A percentile compares a stretch with the other conserved stretches of the same genome.
phyloP scores from a whole-genome alignment of 192 early-diverging fungal genomes.

The Diversispora eburnea region DNA sequence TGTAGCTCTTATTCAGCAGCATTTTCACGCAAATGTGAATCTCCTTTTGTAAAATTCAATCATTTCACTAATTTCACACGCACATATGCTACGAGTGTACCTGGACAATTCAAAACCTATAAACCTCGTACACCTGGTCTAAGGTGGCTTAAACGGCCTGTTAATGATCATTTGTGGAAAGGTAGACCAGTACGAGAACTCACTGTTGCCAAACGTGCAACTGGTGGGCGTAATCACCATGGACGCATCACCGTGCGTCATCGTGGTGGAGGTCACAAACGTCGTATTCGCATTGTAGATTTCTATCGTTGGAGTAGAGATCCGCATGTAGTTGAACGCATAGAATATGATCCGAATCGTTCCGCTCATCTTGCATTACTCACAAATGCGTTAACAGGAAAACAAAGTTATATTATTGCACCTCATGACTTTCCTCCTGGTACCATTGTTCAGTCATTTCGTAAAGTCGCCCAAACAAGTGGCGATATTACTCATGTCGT shows the following conservation, averaged over 20 bases:
- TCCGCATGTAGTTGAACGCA: conserved; percentile 75
- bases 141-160: conserved; percentile 77
- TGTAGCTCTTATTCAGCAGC: too few species aligned
- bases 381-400: conserved; percentile 69
- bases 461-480: neutral
- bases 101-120: conserved; percentile 83
- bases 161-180: conserved; percentile 84
- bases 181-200: conserved; percentile 77
- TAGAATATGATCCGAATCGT: conserved; percentile 94
- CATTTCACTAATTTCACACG: conserved; percentile 13
- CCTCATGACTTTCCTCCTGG: conserved; percentile 56
- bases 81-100: conserved; percentile 29
- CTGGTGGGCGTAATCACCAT: conserved; percentile 84
- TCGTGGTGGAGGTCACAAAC: conserved; percentile 90
- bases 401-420: conserved; percentile 84
- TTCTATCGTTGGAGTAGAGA: conserved; percentile 75
- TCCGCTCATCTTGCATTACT: conserved; percentile 84
- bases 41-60: too few species aligned
- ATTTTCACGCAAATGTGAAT: too few species aligned
- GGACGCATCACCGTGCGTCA: conserved; percentile 89
- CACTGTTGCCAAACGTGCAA: conserved; percentile 76
- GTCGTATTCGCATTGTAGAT: conserved; percentile 82
- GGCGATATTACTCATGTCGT: conserved; percentile 38
- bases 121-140: conserved; percentile 84
- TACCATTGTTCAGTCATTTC: neutral